Evolutionary conservation across 306 rosid species (phyloP).

Genomic region (Inga oerstediana): DNA sequence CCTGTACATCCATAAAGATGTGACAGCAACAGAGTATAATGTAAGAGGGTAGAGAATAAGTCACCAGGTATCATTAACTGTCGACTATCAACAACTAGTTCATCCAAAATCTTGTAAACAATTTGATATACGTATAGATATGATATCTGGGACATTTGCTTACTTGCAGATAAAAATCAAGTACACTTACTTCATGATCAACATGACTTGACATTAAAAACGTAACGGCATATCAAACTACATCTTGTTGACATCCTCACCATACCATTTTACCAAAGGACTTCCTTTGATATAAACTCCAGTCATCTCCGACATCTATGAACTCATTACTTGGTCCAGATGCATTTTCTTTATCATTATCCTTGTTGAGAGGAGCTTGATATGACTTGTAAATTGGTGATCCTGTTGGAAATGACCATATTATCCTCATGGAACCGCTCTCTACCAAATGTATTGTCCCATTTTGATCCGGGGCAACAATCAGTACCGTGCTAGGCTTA

Average conservation of each 20-base stretch:
- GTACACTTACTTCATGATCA: neutral
- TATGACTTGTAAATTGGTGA: slow-evolving; percentile 61
- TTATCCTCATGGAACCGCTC: slow-evolving; percentile 44
- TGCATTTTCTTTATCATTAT: slow-evolving; percentile 44
- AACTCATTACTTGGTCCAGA: slow-evolving; percentile 34
- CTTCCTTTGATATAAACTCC: slow-evolving; percentile 60
- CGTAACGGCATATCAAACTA: slow-evolving; percentile 18
- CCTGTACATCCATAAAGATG: neutral
- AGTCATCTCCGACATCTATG: slow-evolving; percentile 78
- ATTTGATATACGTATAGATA: neutral
- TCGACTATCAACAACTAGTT: neutral
- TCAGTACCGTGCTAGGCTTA: slow-evolving; percentile 47
- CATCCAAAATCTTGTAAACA: neutral
- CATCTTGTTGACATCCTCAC: slow-evolving; percentile 7
- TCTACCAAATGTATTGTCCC: slow-evolving; percentile 73
- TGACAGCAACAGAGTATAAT: too few species aligned
- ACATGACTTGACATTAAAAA: slow-evolving; percentile 6
- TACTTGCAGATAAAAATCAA: neutral
- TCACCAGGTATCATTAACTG: neutral
- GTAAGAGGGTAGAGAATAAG: neutral
- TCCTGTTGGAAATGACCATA: slow-evolving; percentile 79
- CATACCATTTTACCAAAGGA: slow-evolving; percentile 67
- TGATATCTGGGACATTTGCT: neutral
- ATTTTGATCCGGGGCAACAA: slow-evolving; percentile 48
- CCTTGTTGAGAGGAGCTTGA: slow-evolving; percentile 45